Base-by-base conservation (phyloP, 2,329 filamentous ascomycete species). In the Aureobasidium sp. region DNA sequence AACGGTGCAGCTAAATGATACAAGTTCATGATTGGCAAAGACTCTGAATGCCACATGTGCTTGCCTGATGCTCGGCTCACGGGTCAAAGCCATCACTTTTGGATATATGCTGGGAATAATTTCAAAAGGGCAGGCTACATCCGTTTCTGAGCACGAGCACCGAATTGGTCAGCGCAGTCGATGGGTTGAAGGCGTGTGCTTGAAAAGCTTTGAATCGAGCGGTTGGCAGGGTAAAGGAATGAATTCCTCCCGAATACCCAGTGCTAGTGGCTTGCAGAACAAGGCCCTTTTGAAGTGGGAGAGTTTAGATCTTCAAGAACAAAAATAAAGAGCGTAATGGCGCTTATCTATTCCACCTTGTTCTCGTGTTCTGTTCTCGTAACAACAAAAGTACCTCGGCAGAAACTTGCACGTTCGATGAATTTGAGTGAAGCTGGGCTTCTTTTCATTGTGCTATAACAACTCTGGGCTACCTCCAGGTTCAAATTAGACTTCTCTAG, bases 1-100 rank as follows among this genome's bases (percentile, higher is more conserved):
- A 68, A 71, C 32, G 61, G 55, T 47, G 20, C 39, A 50, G 56
- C 62, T 15, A 47, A 60, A 5, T 56, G 60, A 61, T 53, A n/a
- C 51, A 55, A 2, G 9, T 8, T n/a, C 2, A 48, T 48, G 46
- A 10, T 13, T 5, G 17, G 27, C 20, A 5, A 17, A 36, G 9
- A 13, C 20, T n/a, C 20, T 20, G 26, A 26, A 52, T 34, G 27
- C 12, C 5, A 7, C 17, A 15, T 39, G 26, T 27, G 23, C 51
- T 27, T 9, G 29, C 15, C 13, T 36, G 41, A 26, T 27, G 29
- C 17, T 26, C 41, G 10, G 15, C 39, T 57, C 13, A 6, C 27
- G 20, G 41, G 26, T 42, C 17, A 55, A 26, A 32, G 3, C 5
- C n/a, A 23, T 52, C 17, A 10, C 13, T 41, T 37, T 42, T 20